Conservation (phyloP, 139 green algal species). For the Chlamydomonas applanata region DNA sequence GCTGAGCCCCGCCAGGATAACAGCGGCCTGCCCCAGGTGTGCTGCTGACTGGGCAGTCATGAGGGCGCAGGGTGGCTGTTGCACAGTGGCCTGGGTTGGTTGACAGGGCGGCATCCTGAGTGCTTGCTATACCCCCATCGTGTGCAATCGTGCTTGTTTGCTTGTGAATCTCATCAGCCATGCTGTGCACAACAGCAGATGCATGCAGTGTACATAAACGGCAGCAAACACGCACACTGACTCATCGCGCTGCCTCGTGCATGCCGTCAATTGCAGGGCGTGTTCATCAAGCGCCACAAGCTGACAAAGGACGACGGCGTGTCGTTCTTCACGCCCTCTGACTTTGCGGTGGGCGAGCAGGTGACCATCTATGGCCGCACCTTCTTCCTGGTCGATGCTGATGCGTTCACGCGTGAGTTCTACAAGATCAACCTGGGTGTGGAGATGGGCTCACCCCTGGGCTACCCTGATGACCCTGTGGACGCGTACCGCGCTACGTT, state of each 20-base stretch:
- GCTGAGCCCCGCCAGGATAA: slow-evolving; percentile 85
- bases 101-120: no score
- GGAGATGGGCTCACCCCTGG: slow-evolving; percentile 33
- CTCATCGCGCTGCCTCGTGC: no score
- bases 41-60: background rate
- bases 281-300: slow-evolving; percentile 82
- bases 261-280: slow-evolving; percentile 73
- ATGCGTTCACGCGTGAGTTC: slow-evolving; percentile 76
- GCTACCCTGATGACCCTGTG: slow-evolving; percentile 65
- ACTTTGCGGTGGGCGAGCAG: slow-evolving; percentile 74
- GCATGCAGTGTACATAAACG: no score
- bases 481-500: slow-evolving; percentile 49
- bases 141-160: no score
- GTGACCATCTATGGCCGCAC: slow-evolving; percentile 75
- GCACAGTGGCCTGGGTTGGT: no score
- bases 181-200: background rate
- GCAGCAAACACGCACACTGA: background rate
- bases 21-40: slow-evolving; percentile 79
- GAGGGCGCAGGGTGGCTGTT: background rate
- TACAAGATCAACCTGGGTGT: slow-evolving; percentile 22
- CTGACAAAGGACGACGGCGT: slow-evolving; percentile 56
- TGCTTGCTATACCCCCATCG: no score
- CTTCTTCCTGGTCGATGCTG: slow-evolving; percentile 76
- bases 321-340: slow-evolving; percentile 38
- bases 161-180: no score